Conservation (phyloP, 1,284 basidiomycete species). For the Neonothopanus nambi region DNA sequence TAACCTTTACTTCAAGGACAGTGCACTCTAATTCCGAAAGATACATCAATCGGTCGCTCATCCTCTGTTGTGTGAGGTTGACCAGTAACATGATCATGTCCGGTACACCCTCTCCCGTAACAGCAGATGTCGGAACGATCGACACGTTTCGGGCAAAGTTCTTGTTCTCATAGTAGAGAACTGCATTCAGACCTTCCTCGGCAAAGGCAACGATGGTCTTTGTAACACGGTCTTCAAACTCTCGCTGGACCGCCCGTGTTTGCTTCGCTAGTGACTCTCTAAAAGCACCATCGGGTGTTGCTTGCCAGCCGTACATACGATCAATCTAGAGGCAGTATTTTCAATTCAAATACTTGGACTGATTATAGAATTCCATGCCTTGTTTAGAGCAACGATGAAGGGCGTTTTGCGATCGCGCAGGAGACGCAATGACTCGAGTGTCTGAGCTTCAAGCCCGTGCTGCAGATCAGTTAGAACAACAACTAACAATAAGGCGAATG, state of each 20-base stretch:
- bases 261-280: conserved; percentile 91
- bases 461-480: conserved; percentile 27
- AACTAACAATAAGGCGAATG: background rate
- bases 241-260: conserved; percentile 77
- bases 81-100: conserved; percentile 99
- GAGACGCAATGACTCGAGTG: conserved; percentile 92
- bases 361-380: conserved; percentile 48
- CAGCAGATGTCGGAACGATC: conserved; percentile 95
- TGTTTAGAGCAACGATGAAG: conserved; percentile 99
- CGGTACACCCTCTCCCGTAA: conserved; percentile 98
- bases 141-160: conserved; percentile 94
- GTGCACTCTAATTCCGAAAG: conserved; percentile 98
- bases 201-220: conserved; percentile 93
- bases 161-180: conserved; percentile 98
- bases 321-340: conserved; percentile 70
- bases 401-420: conserved; percentile 95
- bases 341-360: conserved; percentile 5
- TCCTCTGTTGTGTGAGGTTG: conserved; percentile 96
- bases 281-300: conserved; percentile 92
- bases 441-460: conserved; percentile 98
- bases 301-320: conserved; percentile 95
- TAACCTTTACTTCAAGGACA: conserved; percentile 99
- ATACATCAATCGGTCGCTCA: conserved; percentile 98
- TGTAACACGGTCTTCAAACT: conserved; percentile 89
- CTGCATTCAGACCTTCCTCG: conserved; percentile 95